Percentiles rank a stretch among this genome's conserved stretches.
These are phyloP conservation scores for Podospora comata DNA, from an alignment of 495 filamentous ascomycete species.

Conservation along the genomic window DNA sequence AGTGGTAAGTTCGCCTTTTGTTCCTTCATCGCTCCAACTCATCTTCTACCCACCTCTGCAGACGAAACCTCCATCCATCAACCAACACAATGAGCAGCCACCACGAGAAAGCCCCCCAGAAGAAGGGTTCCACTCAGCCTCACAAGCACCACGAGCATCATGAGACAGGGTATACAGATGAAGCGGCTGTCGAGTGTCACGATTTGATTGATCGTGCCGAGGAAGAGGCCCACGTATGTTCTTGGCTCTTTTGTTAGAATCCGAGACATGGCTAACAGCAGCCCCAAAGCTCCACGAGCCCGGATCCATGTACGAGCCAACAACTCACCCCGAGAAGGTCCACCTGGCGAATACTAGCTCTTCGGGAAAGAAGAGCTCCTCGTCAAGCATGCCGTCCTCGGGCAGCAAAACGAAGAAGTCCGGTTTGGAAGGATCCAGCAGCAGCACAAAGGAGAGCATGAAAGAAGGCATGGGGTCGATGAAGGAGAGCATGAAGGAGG, in stretches of 20 bases:
- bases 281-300: slow-evolving; percentile 24
- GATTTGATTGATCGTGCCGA: slow-evolving; percentile 33
- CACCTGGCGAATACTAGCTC: neutral
- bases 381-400: neutral
- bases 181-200: slow-evolving; percentile 28
- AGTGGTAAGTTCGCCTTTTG: neutral
- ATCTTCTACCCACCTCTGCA: neutral
- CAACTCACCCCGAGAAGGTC: neutral
- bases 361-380: slow-evolving; percentile 5
- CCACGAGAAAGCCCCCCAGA: neutral
- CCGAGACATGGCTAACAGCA: neutral
- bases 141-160: slow-evolving; percentile 18
- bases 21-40: neutral
- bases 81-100: slow-evolving; percentile 8
- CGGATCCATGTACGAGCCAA: slow-evolving; percentile 19
- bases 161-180: slow-evolving; percentile 30
- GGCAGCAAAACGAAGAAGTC: slow-evolving; percentile 13
- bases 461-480: slow-evolving; percentile 15
- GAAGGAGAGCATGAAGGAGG: slow-evolving; percentile 18
- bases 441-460: slow-evolving; percentile 4
- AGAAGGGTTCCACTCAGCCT: slow-evolving; percentile 8
- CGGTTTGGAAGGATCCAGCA: slow-evolving; percentile 14
- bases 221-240: slow-evolving; percentile 30
- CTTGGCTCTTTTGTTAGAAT: neutral
- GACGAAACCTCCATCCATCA: no score